Base-by-base conservation (phyloP, 352 stramenopile genomes). In the Phytophthora nicotianae region DNA sequence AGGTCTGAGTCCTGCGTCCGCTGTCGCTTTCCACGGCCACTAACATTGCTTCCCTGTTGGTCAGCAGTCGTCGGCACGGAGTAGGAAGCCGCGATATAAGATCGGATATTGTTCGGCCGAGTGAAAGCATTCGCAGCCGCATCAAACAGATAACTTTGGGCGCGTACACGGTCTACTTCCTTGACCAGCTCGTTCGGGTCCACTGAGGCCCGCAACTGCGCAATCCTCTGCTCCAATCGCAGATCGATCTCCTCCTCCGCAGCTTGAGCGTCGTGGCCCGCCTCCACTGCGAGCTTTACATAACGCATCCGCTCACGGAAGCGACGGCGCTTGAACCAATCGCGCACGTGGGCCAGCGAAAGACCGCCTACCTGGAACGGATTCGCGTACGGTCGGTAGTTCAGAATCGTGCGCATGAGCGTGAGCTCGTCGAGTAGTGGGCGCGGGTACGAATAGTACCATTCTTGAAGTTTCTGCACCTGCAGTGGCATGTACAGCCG, bases 261-360 rank as follows among this genome's bases (percentile, higher is more conserved):
- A 26, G 78, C 80, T 43, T 72, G 68, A 0, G 79, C 46, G 51
- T 90, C 81, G 7, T 81, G 70, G 7, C 83, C 83, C 19, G 68
- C 75, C 68, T 95, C 86, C 17, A 91, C 52, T 6, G 81, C 80
- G 23, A 91, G 62, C 68, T 90, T 90, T 5, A 93, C 71, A 32
- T 88, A 91, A 19, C 83, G 83, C 61, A 93, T 77, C 17, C 83
- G 81, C 47, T 95, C 86, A n/a, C 86, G 81, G 49, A 85, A 85
- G 23, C 86, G 83, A 26, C 86, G 83, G 2, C 83, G 83, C 68
- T 95, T 91, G 66, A 95, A 95, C 86, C 86, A 95, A 70, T 95
- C 86, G 5, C 86, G 81, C 16, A 95, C 79, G 38, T 93, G 81
- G 5, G 76, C 68, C 21, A 91, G 78, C 29, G 83, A 86, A 7